A percentile compares a stretch with the other conserved stretches of the same genome.
phyloP scores from a whole-genome alignment of 2,329 filamentous ascomycete species.

The Dactylonectria macrodidyma region DNA sequence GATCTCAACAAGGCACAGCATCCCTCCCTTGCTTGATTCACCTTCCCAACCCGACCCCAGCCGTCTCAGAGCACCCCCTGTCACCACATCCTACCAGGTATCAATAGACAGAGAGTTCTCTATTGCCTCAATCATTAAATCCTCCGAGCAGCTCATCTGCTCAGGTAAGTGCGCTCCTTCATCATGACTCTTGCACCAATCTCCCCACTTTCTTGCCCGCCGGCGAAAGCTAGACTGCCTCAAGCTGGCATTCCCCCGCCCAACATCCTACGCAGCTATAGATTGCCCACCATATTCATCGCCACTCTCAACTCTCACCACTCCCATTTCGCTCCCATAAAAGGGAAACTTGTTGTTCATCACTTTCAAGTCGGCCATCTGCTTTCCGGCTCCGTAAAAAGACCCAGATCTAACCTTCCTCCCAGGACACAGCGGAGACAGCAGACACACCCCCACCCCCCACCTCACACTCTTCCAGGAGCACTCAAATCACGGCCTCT shows the following conservation, averaged over 20 bases:
- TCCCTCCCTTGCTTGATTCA: slow-evolving; percentile 8
- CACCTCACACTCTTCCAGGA: slow-evolving; percentile 6
- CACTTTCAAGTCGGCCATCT: not conserved
- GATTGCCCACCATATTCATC: slow-evolving; percentile 11
- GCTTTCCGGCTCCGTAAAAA: slow-evolving; percentile 4
- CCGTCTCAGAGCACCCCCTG: too few species aligned
- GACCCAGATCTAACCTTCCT: slow-evolving; percentile 5
- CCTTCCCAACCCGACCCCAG: not conserved
- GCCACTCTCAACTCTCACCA: not conserved
- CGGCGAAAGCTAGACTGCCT: slow-evolving; percentile 16
- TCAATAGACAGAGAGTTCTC: not conserved
- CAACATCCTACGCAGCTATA: slow-evolving; percentile 1
- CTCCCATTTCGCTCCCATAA: not conserved
- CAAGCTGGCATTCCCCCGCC: slow-evolving; percentile 28
- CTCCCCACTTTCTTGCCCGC: slow-evolving; percentile 24
- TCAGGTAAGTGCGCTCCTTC: slow-evolving; percentile 17
- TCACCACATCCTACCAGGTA: not conserved
- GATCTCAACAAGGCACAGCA: slow-evolving; percentile 6
- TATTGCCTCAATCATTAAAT: not conserved
- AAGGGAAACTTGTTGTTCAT: not conserved
- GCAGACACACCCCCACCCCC: not conserved
- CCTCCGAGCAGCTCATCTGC: not conserved
- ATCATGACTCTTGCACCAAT: slow-evolving; percentile 24
- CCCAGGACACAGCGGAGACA: slow-evolving; percentile 21
- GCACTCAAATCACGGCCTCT: slow-evolving; percentile 4